Conservation (phyloP, 495 filamentous ascomycete genomes). For the Hypomontagnella submonticulosa region DNA sequence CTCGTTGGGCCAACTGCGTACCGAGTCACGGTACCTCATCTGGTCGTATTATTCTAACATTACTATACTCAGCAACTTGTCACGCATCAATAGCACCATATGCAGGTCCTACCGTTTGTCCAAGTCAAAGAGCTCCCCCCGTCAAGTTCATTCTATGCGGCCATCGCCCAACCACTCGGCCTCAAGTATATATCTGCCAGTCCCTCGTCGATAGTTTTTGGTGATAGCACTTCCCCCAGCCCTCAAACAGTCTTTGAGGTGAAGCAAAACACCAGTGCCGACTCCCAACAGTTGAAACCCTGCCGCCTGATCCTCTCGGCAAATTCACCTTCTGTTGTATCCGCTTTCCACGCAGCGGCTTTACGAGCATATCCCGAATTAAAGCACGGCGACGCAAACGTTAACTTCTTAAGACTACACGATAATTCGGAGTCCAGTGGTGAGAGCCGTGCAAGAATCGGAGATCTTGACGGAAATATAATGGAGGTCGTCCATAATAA, state of each 20-base stretch:
- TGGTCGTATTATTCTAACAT: slow-evolving; percentile 5
- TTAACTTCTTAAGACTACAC: slow-evolving; percentile 32
- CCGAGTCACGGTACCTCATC: slow-evolving; percentile 2
- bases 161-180: slow-evolving; percentile 77
- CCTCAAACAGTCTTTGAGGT: slow-evolving; percentile 54
- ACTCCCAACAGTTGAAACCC: slow-evolving; percentile 45
- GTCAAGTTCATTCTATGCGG: slow-evolving; percentile 82
- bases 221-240: slow-evolving; percentile 45
- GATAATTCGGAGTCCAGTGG: slow-evolving; percentile 35
- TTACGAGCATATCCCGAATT: slow-evolving; percentile 53
- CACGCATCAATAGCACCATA: slow-evolving; percentile 33
- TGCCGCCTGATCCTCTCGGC: slow-evolving; percentile 56
- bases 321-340: slow-evolving; percentile 52
- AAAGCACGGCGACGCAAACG: slow-evolving; percentile 10
- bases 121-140: slow-evolving; percentile 79
- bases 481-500: slow-evolving; percentile 60
- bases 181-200: slow-evolving; percentile 69
- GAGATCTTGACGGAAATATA: slow-evolving; percentile 64
- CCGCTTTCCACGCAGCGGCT: slow-evolving; percentile 56
- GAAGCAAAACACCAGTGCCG: slow-evolving; percentile 44
- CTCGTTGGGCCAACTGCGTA: slow-evolving; percentile 6
- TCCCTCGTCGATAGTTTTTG: slow-evolving; percentile 48
- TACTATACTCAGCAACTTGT: slow-evolving; percentile 9
- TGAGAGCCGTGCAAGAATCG: slow-evolving; percentile 51
- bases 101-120: slow-evolving; percentile 56